These are phyloP conservation scores for Penicillium malachiteum DNA, from an alignment of 495 filamentous ascomycete species.

Conservation along the genomic window DNA sequence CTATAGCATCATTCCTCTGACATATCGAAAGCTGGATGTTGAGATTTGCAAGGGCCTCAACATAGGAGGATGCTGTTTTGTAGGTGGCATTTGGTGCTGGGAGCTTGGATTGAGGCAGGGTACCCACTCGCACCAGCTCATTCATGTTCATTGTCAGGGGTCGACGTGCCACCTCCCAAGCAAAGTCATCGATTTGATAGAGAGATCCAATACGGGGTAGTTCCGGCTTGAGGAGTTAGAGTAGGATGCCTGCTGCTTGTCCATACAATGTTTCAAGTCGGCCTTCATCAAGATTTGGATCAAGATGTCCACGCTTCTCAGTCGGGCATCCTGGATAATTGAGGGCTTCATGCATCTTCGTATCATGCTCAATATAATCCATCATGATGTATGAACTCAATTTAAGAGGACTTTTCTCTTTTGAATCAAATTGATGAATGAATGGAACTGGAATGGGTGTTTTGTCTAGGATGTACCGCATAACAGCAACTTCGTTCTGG, in stretches of 20 bases:
- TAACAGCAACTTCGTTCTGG: conserved; percentile 40
- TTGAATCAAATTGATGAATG: conserved; percentile 33
- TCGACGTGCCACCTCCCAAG: conserved; percentile 21
- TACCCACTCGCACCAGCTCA: conserved; percentile 29
- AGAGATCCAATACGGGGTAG: conserved; percentile 41
- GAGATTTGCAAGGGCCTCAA: neutral
- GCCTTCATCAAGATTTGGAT: conserved; percentile 29
- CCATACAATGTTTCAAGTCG: conserved; percentile 30
- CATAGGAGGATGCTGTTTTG: conserved; percentile 32
- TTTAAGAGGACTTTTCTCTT: conserved; percentile 17
- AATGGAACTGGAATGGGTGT: conserved; percentile 38
- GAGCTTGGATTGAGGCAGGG: conserved; percentile 31
- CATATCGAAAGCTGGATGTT: conserved; percentile 35
- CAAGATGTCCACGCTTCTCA: conserved; percentile 19
- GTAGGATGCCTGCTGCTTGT: conserved; percentile 29
- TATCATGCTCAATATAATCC: conserved; percentile 36
- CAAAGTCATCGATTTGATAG: conserved; percentile 20
- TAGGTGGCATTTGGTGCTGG: conserved; percentile 34
- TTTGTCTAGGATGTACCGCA: conserved; percentile 37
- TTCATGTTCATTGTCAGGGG: conserved; percentile 34
- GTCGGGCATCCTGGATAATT: conserved; percentile 17
- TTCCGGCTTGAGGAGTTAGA: conserved; percentile 32
- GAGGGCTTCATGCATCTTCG: conserved; percentile 29
- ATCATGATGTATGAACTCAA: conserved; percentile 41
- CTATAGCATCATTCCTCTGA: conserved; percentile 41